Percentiles rank a stretch among this genome's conserved stretches.
Evolutionary conservation across 805 yeast species (phyloP).

Genomic region (Sugiyamaella americana): DNA sequence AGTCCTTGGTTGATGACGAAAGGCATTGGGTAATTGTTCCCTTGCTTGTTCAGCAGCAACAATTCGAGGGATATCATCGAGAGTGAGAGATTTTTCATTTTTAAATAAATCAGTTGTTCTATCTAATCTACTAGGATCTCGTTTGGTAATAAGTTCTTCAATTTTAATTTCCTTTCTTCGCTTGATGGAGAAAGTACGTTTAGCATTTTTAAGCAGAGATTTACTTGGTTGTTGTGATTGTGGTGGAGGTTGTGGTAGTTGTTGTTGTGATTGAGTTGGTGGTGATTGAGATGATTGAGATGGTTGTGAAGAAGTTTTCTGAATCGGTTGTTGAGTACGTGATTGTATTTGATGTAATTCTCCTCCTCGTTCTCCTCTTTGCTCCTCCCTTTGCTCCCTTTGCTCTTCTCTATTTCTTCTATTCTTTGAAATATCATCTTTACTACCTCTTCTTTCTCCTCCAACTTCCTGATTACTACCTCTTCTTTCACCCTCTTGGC

Average conservation of each 20-base stretch:
- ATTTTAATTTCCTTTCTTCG: conserved; percentile 18
- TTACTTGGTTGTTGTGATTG: not conserved
- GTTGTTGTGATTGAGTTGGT: not conserved
- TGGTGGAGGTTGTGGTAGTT: not conserved
- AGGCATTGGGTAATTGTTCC: conserved; percentile 88
- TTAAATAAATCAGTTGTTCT: conserved; percentile 65
- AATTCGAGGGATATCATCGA: conserved; percentile 94
- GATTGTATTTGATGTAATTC: not conserved
- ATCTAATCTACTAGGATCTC: conserved; percentile 34
- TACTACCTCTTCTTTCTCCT: not conserved
- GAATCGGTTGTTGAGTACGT: not conserved
- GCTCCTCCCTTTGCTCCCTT: too few species aligned
- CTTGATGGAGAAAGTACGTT: conserved; percentile 10
- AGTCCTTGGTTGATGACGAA: conserved; percentile 58
- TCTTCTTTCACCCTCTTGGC: not conserved
- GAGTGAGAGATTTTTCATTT: conserved; percentile 77
- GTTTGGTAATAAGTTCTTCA: conserved; percentile 12
- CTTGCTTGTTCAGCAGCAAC: conserved; percentile 97
- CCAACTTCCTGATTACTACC: not conserved
- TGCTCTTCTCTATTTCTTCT: not conserved
- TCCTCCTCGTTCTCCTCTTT: not conserved
- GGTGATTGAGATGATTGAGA: not conserved
- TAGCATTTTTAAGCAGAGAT: not conserved
- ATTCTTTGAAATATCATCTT: not conserved
- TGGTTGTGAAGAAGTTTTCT: not conserved